Evolutionary conservation across 164 flowering plant genomes (phyloP), one percentile per base, ranked within the genome.

Genomic region (Buxus sempervirens): DNA sequence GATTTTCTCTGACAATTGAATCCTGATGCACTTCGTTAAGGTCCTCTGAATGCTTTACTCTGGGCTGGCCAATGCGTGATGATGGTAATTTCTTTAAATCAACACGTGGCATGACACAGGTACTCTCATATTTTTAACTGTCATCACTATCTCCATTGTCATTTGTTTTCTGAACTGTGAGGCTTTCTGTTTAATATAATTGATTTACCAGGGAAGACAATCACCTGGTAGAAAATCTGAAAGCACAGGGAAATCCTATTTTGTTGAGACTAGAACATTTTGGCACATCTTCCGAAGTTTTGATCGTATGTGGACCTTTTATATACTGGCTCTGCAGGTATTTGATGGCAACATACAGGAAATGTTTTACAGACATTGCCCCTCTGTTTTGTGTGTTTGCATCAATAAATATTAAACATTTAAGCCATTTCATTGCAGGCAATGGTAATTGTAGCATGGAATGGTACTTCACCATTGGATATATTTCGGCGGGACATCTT

Each of bases 61-160:
- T 96, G 80, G 99, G 99, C 25, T 96, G 99, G 99, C 99, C 99
- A 1, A 93, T 96, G 98, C 93, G 97, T 59, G 96, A 88, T 76
- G 99, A 93, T 83, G 96, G 92, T 59, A 87, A 86, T 59, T 93
- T 96, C 78, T 96, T 96, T 72, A 93, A 84, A 77, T 85, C 96
- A 76, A 87, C 95, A 23, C 82, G 79, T 69, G 86, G 80, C 59
- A 51, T 58, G 66, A 67, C 72, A 42, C 82, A 83, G 85, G 96
- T 88, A 66, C 8, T 32, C 21, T 66, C 53, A 54, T 62, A 10
- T 45, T 27, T 18, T 58, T 58, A 1, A 58, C 5, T 6, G 10
- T 26, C 21, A 19, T 21, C 14, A 19, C 32, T 2, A 42, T 22
- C 22, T 27, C 38, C 62, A 59, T 16, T 54, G 53, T 45, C 55